Evolutionary conservation across 805 yeast species (phyloP).

Genomic region (Wickerhamomyces mucosus): DNA sequence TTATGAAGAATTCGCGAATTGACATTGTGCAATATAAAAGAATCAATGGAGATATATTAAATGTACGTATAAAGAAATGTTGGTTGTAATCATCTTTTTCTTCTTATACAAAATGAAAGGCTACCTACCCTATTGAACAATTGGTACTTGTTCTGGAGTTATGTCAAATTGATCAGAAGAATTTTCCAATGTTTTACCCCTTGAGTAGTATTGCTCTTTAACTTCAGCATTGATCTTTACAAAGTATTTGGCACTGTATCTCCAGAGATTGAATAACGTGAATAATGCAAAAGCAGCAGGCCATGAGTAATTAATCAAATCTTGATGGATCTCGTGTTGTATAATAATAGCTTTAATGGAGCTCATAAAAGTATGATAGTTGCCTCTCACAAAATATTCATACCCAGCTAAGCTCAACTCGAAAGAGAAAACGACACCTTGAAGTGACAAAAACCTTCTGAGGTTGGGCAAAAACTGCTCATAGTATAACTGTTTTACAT

Average conservation of each 20-base stretch:
- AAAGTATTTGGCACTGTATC: constrained; percentile 3
- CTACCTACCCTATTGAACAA: no score
- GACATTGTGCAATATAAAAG: neutral
- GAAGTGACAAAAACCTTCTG: constrained; percentile 2
- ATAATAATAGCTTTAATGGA: no score
- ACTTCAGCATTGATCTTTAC: constrained; percentile 32
- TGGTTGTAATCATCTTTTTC: no score
- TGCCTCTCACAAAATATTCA: constrained; percentile 12
- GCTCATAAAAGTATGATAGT: constrained; percentile 11
- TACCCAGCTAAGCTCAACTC: constrained; percentile 9
- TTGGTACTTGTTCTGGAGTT: no score
- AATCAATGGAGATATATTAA: neutral
- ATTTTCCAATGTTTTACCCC: constrained; percentile 43
- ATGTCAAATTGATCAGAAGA: no score
- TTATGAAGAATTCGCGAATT: neutral
- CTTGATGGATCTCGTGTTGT: neutral
- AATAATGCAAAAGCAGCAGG: constrained; percentile 10
- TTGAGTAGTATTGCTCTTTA: constrained; percentile 48
- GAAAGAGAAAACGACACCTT: constrained; percentile 8
- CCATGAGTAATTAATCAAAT: constrained; percentile 12
- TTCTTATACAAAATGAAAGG: neutral
- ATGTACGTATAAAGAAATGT: neutral
- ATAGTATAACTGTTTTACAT: neutral
- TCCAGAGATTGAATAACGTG: constrained; percentile 1
- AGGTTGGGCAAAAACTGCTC: neutral